These are phyloP conservation scores for Penicillium simplicissimum DNA, from an alignment of 495 filamentous ascomycete genomes.

Conservation along the genomic window DNA sequence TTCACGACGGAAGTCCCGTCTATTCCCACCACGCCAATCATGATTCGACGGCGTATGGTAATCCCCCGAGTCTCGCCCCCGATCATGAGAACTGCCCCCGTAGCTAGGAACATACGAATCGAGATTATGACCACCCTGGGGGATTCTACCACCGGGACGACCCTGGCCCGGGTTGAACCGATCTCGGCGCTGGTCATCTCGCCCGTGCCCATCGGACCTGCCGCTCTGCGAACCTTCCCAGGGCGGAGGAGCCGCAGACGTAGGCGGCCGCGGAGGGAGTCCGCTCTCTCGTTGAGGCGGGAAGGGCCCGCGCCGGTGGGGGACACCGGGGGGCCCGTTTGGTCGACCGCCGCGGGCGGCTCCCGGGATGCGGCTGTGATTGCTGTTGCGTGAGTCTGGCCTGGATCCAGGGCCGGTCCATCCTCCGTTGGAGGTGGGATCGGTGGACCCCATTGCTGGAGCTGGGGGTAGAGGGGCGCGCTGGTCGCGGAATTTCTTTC, in stretches of 20 bases:
- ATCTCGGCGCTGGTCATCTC: slow-evolving; percentile 37
- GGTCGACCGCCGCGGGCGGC: slow-evolving; percentile 30
- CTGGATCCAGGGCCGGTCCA: slow-evolving; percentile 44
- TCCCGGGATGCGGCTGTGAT: slow-evolving; percentile 36
- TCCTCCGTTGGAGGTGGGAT: slow-evolving; percentile 68
- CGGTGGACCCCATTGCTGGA: slow-evolving; percentile 84
- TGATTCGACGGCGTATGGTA: slow-evolving; percentile 18
- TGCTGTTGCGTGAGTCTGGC: slow-evolving; percentile 28
- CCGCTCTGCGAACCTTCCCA: slow-evolving; percentile 32
- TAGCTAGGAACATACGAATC: slow-evolving; percentile 48
- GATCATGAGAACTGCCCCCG: slow-evolving; percentile 24
- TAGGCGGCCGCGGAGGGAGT: slow-evolving; percentile 44
- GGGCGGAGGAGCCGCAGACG: slow-evolving; percentile 27
- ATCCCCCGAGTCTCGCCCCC: slow-evolving; percentile 26
- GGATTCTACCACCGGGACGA: slow-evolving; percentile 29
- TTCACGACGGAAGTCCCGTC: slow-evolving; percentile 38
- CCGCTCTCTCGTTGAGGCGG: slow-evolving; percentile 34
- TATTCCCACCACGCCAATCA: slow-evolving; percentile 28
- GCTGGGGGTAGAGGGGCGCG: slow-evolving; percentile 80
- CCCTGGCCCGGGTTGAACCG: slow-evolving; percentile 21
- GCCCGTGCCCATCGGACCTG: slow-evolving; percentile 27
- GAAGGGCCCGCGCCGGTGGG: slow-evolving; percentile 30
- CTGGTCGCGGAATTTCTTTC: slow-evolving; percentile 80
- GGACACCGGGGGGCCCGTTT: slow-evolving; percentile 23
- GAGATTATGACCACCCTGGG: slow-evolving; percentile 24